phyloP scores from a whole-genome alignment of 2,329 filamentous ascomycete genomes.

The Penicillium freii region DNA sequence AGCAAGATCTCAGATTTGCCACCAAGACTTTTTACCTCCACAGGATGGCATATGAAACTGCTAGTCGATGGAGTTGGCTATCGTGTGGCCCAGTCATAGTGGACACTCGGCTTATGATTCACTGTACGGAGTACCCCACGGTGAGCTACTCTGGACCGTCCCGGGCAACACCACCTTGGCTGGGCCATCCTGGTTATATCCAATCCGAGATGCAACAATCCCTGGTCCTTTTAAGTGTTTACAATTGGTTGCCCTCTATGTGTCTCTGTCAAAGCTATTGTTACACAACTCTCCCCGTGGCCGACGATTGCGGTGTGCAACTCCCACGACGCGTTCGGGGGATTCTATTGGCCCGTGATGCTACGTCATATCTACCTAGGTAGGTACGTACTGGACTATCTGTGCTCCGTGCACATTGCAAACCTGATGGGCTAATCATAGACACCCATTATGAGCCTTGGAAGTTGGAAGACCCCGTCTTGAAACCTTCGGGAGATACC shows the following conservation, averaged over 20 bases:
- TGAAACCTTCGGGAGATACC: background rate
- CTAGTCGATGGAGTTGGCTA: constrained; percentile 15
- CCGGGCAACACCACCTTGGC: constrained; percentile 8
- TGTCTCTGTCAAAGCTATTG: background rate
- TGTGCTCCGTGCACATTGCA: constrained; percentile 7
- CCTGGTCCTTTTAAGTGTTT: background rate
- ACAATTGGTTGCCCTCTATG: background rate
- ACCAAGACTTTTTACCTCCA: constrained; percentile 11
- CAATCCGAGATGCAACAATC: constrained; percentile 1
- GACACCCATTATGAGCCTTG: background rate
- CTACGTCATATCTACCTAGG: constrained; percentile 25
- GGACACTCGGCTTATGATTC: background rate
- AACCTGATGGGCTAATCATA: constrained; percentile 4
- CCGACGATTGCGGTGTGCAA: background rate
- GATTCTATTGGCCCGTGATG: constrained; percentile 14
- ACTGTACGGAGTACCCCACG: constrained; percentile 16
- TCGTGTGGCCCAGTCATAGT: constrained; percentile 11
- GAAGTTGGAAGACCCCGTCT: background rate
- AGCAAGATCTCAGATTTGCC: constrained; percentile 8
- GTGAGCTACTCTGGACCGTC: constrained; percentile 17
- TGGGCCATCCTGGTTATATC: background rate
- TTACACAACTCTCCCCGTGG: background rate
- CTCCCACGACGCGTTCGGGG: background rate
- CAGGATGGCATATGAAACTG: constrained; percentile 9
- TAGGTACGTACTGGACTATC: background rate